These are phyloP conservation scores for Trebouxiophyceae sp. DNA, from an alignment of 163 green algal species.

Conservation along the genomic window DNA sequence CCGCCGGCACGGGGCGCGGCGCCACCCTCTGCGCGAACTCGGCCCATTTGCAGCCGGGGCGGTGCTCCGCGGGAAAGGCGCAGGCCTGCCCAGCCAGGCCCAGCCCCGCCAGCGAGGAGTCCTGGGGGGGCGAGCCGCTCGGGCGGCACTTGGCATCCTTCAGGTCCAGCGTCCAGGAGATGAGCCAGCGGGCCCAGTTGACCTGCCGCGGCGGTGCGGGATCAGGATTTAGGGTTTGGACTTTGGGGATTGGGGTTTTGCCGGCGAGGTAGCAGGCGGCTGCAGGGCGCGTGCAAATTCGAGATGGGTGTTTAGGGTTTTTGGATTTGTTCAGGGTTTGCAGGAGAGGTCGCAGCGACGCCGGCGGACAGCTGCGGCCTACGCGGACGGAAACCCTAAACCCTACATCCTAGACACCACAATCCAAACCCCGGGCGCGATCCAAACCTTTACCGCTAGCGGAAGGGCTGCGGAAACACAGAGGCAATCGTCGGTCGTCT, in stretches of 20 bases:
- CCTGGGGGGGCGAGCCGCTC: slow-evolving; percentile 19
- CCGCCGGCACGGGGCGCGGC: neutral
- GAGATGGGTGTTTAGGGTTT: neutral
- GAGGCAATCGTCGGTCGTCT: too few species aligned
- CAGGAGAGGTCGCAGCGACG: neutral
- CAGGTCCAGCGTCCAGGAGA: slow-evolving; percentile 35
- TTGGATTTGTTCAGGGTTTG: too few species aligned
- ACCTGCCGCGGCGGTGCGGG: slow-evolving; percentile 14
- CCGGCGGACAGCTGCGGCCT: neutral
- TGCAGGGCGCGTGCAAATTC: neutral
- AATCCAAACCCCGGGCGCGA: too few species aligned
- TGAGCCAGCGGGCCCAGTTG: slow-evolving; percentile 20
- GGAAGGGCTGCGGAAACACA: neutral
- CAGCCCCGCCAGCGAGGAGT: slow-evolving; percentile 16
- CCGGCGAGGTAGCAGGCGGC: too few species aligned
- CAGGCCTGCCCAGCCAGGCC: slow-evolving; percentile 10
- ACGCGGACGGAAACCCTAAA: too few species aligned
- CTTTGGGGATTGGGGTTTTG: too few species aligned
- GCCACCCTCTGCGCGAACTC: neutral
- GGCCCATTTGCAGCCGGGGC: slow-evolving; percentile 17
- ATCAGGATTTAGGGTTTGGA: too few species aligned
- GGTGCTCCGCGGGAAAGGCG: slow-evolving; percentile 23
- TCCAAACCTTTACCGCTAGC: too few species aligned
- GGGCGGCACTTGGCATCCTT: slow-evolving; percentile 43
- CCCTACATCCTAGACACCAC: too few species aligned